Evolutionary conservation across 495 filamentous ascomycete species (phyloP).

Genomic region (Penicillium ucsense): DNA sequence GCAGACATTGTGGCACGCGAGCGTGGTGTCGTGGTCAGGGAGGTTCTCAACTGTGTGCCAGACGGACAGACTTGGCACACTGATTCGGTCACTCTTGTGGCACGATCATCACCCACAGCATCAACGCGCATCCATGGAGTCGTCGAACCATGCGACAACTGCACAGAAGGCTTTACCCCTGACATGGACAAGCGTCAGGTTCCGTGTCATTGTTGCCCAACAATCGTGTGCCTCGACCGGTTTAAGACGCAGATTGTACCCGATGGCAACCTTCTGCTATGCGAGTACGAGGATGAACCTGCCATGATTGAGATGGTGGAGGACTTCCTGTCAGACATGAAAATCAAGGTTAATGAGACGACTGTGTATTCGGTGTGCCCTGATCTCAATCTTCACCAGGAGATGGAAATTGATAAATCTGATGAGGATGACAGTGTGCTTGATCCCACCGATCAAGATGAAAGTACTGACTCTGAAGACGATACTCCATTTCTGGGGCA

Average conservation of each 20-base stretch:
- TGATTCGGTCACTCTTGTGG: constrained; percentile 43
- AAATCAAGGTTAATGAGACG: constrained; percentile 65
- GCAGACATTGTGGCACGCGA: constrained; percentile 57
- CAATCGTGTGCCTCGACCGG: constrained; percentile 54
- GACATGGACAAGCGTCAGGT: no score
- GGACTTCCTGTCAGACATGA: constrained; percentile 47
- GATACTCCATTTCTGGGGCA: no score
- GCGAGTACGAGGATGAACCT: constrained; percentile 61
- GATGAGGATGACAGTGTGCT: no score
- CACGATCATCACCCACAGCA: constrained; percentile 22
- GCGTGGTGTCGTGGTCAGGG: constrained; percentile 59
- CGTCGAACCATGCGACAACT: not conserved
- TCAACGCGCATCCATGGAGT: constrained; percentile 9
- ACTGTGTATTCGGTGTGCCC: constrained; percentile 45
- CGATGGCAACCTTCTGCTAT: constrained; percentile 52
- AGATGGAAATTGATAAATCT: no score
- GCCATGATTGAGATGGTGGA: constrained; percentile 69
- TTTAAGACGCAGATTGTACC: constrained; percentile 57
- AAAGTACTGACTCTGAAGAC: no score
- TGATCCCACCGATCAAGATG: no score
- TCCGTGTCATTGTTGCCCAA: constrained; percentile 16
- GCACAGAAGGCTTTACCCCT: constrained; percentile 7
- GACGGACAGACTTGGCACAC: constrained; percentile 42
- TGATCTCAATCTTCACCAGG: not conserved
- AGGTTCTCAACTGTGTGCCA: constrained; percentile 46